phyloP scores from a whole-genome alignment of 2,329 filamentous ascomycete genomes.

The Achaetomium macrosporum region DNA sequence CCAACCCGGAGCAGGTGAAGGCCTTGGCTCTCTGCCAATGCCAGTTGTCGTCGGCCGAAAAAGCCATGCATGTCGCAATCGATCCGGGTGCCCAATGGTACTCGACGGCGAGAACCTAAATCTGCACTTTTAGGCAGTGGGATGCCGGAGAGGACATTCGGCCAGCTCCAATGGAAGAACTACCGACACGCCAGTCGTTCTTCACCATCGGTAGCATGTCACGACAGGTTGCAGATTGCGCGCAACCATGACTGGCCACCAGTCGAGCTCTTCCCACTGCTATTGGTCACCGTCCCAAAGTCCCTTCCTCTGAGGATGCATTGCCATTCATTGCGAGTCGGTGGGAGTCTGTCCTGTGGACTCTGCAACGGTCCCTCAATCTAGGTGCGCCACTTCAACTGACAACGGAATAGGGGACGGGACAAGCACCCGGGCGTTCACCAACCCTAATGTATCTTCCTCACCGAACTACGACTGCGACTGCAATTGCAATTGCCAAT shows the following conservation, averaged over 20 bases:
- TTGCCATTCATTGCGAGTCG: no score
- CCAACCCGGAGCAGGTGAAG: neutral
- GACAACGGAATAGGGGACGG: neutral
- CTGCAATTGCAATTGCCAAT: neutral
- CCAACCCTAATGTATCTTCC: neutral
- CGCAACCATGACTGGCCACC: neutral
- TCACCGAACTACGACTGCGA: neutral
- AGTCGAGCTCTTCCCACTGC: neutral
- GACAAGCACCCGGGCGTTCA: neutral
- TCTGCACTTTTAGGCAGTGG: constrained; percentile 1
- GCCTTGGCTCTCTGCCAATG: neutral
- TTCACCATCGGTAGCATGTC: neutral
- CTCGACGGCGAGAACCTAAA: constrained; percentile 1
- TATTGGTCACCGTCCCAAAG: neutral
- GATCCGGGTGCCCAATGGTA: constrained; percentile 13
- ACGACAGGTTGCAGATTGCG: constrained; percentile 6
- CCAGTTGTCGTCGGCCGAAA: constrained; percentile 4
- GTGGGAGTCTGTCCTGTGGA: no score
- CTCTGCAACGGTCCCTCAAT: no score
- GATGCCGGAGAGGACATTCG: no score
- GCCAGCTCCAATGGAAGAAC: neutral
- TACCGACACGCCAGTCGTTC: neutral
- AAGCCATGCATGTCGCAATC: constrained; percentile 16
- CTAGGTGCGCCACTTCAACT: neutral
- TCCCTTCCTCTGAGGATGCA: neutral